Evolutionary conservation across 257 asterid species (phyloP), one percentile per base, ranked within the genome.

Genomic region (Pogostemon cablin): DNA sequence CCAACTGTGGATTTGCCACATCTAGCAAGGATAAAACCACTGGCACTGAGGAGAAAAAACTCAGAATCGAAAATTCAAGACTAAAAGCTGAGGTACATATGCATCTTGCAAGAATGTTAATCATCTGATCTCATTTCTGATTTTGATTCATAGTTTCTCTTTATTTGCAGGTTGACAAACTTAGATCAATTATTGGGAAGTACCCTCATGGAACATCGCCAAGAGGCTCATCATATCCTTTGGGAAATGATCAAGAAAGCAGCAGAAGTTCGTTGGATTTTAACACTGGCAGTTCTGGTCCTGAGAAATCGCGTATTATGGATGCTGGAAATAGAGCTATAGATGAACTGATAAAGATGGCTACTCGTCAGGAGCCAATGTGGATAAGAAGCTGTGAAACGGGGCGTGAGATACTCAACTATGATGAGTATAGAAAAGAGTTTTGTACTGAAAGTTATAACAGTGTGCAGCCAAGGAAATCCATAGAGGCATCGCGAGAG

Each of bases 401-500:
- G 3, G 95, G 96, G 20, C 89, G 95, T 2, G 93, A 93, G 49
- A 89, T 91, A 60, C 98, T 93, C 10, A 93, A 93, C 68, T 93
- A 90, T 37, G 96, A 93, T 35, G 96, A 87, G 83, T 93, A 91
- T 67, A 56, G 69, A 62, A 89, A 83, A 57, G 73, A 76, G 38
- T 86, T 90, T 49, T 68, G 77, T 5, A 20, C 11, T 2, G 83
- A 77, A 12, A 72, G 54, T 73, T 20, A 69, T 10, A 44, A 47
- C 11, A 56, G 32, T 5, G 53, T 40, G 62, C 84, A 59, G 75
- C 77, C 79, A 2, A 85, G 74, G 66, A 85, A 78, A 68, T 80
- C 80, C 25, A 77, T 93, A 42, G 98, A 93, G 80, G 97, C 88
- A 49, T 93, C 98, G 1, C 86, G 97, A 68, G 97, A 89, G 66